Evolutionary conservation across 2,329 filamentous ascomycete genomes (phyloP).

Genomic region (Beauveria caledonica): DNA sequence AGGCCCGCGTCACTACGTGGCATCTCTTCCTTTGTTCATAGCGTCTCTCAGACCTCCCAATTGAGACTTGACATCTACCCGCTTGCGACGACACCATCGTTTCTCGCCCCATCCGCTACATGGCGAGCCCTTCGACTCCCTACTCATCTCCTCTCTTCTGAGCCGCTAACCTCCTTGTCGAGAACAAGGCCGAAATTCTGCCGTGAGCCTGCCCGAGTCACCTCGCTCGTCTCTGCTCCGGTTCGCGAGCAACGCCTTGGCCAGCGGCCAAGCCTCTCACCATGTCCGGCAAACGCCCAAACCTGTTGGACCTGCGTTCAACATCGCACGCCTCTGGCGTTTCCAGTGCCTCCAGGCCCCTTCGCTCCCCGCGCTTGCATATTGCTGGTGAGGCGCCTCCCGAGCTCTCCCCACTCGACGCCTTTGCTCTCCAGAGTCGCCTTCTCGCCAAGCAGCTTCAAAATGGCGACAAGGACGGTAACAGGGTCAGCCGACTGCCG

Average conservation of each 20-base stretch:
- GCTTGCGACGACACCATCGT: neutral
- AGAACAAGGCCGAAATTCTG: neutral
- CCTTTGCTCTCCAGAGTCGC: constrained; percentile 86
- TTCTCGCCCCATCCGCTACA: neutral
- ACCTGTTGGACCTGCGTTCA: constrained; percentile 51
- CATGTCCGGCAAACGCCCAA: constrained; percentile 36
- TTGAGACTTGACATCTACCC: neutral
- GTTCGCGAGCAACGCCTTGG: neutral
- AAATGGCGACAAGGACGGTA: constrained; percentile 63
- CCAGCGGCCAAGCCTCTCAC: neutral
- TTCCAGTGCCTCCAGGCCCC: constrained; percentile 25
- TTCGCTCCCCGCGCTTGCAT: constrained; percentile 66
- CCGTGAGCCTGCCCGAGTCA: neutral
- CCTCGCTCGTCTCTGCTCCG: neutral
- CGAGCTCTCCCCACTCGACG: constrained; percentile 87
- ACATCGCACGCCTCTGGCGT: constrained; percentile 1
- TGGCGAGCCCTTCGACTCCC: neutral
- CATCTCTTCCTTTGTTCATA: neutral
- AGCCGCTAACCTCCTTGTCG: neutral
- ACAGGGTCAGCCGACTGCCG: constrained; percentile 76
- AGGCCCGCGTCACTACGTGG: neutral
- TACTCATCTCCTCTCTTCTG: neutral
- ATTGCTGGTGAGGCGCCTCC: constrained; percentile 77
- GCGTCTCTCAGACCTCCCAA: neutral
- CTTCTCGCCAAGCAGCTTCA: constrained; percentile 81